A percentile compares a stretch with the other conserved stretches of the same genome.
These are phyloP conservation scores for Coniochaeta ligniaria DNA, from an alignment of 2,329 filamentous ascomycete species.

Conservation along the genomic window DNA sequence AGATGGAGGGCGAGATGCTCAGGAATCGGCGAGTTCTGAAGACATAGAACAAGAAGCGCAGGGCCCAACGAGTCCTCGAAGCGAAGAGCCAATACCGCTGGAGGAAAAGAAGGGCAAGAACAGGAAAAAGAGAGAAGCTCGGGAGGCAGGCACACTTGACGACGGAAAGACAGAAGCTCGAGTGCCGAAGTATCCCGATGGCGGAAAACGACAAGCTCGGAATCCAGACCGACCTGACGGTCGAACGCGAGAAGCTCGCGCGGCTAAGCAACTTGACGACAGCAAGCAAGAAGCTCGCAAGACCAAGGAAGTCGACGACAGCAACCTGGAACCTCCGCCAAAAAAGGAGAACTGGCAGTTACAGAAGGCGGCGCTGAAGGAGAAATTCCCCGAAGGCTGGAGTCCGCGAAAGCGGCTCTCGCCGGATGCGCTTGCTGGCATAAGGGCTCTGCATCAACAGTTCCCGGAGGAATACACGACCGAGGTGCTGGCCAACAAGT, in stretches of 20 bases:
- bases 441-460: constrained; percentile 71
- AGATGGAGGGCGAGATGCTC: not conserved
- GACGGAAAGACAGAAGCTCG: constrained; percentile 1
- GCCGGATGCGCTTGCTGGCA: constrained; percentile 85
- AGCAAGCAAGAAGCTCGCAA: not conserved
- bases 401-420: constrained; percentile 78
- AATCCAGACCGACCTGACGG: not conserved
- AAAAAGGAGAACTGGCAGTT: constrained; percentile 52
- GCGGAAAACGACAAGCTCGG: constrained; percentile 5
- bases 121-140: constrained; percentile 12
- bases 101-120: constrained; percentile 19
- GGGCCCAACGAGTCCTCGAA: constrained; percentile 1
- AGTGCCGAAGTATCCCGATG: constrained; percentile 12
- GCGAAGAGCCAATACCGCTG: constrained; percentile 16
- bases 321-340: not conserved
- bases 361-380: constrained; percentile 66
- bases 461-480: constrained; percentile 75
- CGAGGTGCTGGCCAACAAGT: constrained; percentile 63
- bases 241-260: not conserved
- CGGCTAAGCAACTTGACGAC: not conserved
- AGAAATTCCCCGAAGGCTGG: constrained; percentile 81
- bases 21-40: not conserved
- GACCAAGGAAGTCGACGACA: not conserved
- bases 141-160: not conserved
- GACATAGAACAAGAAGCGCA: not conserved